A percentile compares a stretch with the other conserved stretches of the same genome.
Conservation (phyloP, 345 rosid species). For the Sisymbrium altissimum region DNA sequence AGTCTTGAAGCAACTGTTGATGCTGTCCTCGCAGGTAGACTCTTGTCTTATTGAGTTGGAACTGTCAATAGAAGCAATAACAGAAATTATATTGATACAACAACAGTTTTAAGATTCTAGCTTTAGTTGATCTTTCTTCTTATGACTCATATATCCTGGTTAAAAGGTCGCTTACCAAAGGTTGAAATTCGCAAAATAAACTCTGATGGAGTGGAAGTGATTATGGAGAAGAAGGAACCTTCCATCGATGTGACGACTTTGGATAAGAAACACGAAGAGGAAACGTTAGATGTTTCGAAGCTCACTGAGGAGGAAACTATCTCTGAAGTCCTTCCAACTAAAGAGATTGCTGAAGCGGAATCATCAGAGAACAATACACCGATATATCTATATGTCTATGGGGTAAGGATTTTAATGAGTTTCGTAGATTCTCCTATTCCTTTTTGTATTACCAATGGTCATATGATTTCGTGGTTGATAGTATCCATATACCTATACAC, state of each 20-base stretch:
- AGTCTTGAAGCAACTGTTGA: constrained; percentile 92
- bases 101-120: neutral
- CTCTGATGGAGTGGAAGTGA: constrained; percentile 38
- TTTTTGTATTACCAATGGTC: neutral
- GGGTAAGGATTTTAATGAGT: constrained; percentile 48
- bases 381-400: constrained; percentile 55
- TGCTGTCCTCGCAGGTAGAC: constrained; percentile 65
- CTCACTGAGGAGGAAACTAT: constrained; percentile 28
- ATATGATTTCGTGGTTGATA: neutral
- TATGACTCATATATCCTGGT: constrained; percentile 20
- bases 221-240: constrained; percentile 31
- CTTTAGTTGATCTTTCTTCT: constrained; percentile 1
- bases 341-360: constrained; percentile 33
- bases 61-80: neutral
- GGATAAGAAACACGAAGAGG: constrained; percentile 33
- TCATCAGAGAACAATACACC: constrained; percentile 33
- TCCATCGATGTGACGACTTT: constrained; percentile 5
- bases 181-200: constrained; percentile 64
- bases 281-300: constrained; percentile 33
- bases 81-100: neutral
- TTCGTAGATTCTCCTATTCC: neutral
- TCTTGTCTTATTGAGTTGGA: neutral
- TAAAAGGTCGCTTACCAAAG: constrained; percentile 58
- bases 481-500: neutral
- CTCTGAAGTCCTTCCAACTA: constrained; percentile 30